Evolutionary conservation across 495 filamentous ascomycete species (phyloP).

Genomic region (Recurvomyces mirabilis): DNA sequence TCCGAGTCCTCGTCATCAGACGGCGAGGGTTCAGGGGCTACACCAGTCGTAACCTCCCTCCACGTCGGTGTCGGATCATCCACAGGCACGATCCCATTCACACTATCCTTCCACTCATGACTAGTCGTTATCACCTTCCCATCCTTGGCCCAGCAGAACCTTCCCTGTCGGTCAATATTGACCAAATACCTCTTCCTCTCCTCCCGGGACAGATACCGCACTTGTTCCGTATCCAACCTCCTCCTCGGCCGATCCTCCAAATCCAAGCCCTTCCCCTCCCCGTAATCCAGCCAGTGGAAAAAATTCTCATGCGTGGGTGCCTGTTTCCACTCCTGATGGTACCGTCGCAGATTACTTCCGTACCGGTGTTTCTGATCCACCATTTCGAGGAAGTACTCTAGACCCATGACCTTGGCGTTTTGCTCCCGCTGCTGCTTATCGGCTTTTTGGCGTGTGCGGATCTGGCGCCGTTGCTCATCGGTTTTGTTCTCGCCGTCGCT

Average conservation of each 20-base stretch:
- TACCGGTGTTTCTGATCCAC: constrained; percentile 61
- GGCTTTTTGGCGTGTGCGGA: constrained; percentile 24
- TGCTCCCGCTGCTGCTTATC: constrained; percentile 38
- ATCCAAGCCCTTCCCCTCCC: constrained; percentile 34
- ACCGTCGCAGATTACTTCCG: constrained; percentile 69
- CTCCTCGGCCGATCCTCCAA: constrained; percentile 30
- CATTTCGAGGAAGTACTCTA: constrained; percentile 90
- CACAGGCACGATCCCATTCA: constrained; percentile 60
- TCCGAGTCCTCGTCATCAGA: constrained; percentile 20
- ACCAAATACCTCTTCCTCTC: constrained; percentile 32
- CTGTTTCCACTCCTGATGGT: constrained; percentile 75
- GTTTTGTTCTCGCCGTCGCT: constrained; percentile 30
- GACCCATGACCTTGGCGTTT: constrained; percentile 66
- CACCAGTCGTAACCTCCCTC: constrained; percentile 18
- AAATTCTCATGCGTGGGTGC: constrained; percentile 72
- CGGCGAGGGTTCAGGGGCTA: constrained; percentile 12
- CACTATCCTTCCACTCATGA: constrained; percentile 62
- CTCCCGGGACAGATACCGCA: constrained; percentile 34
- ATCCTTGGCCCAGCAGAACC: constrained; percentile 45
- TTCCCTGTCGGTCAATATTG: constrained; percentile 28
- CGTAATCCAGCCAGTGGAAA: constrained; percentile 92
- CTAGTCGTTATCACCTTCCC: constrained; percentile 63
- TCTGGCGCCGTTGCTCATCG: constrained; percentile 26
- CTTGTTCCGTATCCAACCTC: constrained; percentile 29
- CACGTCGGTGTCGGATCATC: constrained; percentile 50